Evolutionary conservation across 306 rosid species (phyloP).

Genomic region (Citrullus colocynthis): DNA sequence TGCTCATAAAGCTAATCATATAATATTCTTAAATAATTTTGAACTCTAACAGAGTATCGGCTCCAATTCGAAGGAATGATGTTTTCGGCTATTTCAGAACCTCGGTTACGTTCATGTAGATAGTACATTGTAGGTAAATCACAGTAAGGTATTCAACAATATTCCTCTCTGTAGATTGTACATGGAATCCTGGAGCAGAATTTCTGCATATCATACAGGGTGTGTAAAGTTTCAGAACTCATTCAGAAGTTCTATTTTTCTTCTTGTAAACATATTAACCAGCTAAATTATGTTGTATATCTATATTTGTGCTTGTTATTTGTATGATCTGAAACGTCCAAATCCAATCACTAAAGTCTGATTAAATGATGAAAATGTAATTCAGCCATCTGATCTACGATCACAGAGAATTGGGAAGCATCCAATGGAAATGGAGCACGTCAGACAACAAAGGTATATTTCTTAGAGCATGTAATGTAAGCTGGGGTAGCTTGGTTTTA

Average conservation of each 20-base stretch:
- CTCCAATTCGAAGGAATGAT: neutral
- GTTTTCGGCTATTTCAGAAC: neutral
- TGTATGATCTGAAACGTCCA: neutral
- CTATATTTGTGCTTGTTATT: neutral
- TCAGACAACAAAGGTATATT: slow-evolving; percentile 52
- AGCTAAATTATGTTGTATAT: neutral
- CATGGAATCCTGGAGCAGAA: neutral
- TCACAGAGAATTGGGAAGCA: slow-evolving; percentile 1
- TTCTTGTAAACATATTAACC: neutral
- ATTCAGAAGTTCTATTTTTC: neutral
- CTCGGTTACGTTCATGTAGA: neutral
- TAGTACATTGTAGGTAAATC: neutral
- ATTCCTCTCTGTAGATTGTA: neutral
- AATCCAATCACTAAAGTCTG: neutral
- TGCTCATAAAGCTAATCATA: neutral
- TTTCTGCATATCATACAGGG: neutral
- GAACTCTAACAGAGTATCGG: neutral
- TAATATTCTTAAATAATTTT: neutral
- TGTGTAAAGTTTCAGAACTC: neutral
- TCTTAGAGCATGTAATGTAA: slow-evolving; percentile 12
- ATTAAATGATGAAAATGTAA: slow-evolving; percentile 4
- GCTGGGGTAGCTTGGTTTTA: slow-evolving; percentile 22
- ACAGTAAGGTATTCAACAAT: neutral
- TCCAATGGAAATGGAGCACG: slow-evolving; percentile 37
- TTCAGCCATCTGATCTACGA: neutral